These are phyloP conservation scores for Meyerozyma carpophila DNA, from an alignment of 1,139 yeast genomes.

Conservation along the genomic window DNA sequence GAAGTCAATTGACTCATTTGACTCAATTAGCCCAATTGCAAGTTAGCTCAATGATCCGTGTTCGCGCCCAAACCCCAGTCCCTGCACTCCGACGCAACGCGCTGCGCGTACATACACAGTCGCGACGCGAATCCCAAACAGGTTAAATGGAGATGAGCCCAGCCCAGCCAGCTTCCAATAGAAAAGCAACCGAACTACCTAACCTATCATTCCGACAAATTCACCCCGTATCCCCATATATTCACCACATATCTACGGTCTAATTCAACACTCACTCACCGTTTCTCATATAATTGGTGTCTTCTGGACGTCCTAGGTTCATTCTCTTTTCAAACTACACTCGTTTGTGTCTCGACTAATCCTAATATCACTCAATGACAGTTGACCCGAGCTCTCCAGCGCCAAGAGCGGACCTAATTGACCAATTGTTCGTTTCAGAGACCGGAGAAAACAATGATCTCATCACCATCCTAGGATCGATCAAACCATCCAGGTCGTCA, in stretches of 20 bases:
- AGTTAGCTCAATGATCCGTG: too few species aligned
- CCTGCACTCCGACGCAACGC: not conserved
- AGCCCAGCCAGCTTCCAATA: not conserved
- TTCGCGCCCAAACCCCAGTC: too few species aligned
- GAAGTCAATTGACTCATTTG: too few species aligned
- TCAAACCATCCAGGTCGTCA: constrained; percentile 26
- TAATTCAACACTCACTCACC: not conserved
- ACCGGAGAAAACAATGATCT: constrained; percentile 25
- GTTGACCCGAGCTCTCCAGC: not conserved
- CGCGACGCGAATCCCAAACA: not conserved
- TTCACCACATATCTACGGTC: too few species aligned
- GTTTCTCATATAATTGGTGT: not conserved
- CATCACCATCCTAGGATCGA: constrained; percentile 31
- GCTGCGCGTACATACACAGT: not conserved
- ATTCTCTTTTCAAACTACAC: not conserved
- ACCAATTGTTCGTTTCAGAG: constrained; percentile 14
- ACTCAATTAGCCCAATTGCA: too few species aligned
- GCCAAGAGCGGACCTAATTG: not conserved
- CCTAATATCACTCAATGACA: not conserved
- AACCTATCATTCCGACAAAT: too few species aligned
- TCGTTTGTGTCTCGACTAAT: not conserved
- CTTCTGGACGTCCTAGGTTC: not conserved
- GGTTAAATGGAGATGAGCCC: not conserved
- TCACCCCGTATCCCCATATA: too few species aligned
- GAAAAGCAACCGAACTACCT: not conserved